A percentile compares a stretch with the other conserved stretches of the same genome.
Evolutionary conservation across 768 basidiomycete genomes (phyloP).

Genomic region (Calocybe indica): DNA sequence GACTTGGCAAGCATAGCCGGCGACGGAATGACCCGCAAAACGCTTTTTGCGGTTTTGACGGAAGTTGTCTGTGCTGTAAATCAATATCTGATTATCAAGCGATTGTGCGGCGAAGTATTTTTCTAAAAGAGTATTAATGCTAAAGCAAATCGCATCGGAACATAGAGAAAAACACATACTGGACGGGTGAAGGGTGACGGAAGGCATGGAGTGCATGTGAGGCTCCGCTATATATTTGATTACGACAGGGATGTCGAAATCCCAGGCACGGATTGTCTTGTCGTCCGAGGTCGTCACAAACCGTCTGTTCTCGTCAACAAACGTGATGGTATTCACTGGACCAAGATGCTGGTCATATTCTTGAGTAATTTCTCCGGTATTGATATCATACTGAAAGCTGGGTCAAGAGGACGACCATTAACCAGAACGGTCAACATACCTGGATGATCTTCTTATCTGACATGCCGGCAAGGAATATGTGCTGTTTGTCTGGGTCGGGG

Average conservation of each 20-base stretch:
- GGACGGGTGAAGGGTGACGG: conserved; percentile 91
- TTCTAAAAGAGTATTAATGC: conserved; percentile 33
- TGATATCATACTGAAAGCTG: conserved; percentile 83
- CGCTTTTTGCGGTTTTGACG: conserved; percentile 98
- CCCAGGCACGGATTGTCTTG: conserved; percentile 99
- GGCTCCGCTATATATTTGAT: conserved; percentile 99
- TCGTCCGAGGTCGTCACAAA: conserved; percentile 99
- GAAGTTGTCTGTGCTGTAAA: conserved; percentile 98
- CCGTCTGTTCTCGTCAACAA: conserved; percentile 95
- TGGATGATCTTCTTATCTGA: conserved; percentile 99
- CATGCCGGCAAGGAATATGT: conserved; percentile 98
- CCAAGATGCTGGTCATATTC: conserved; percentile 99
- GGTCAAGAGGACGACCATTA: conserved; percentile 2
- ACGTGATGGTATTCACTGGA: conserved; percentile 97
- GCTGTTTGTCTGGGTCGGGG: conserved; percentile 92
- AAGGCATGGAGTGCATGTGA: conserved; percentile 99
- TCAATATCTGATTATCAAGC: conserved; percentile 95
- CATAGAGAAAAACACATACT: conserved; percentile 49
- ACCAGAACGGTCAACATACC: conserved; percentile 35
- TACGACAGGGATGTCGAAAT: conserved; percentile 98
- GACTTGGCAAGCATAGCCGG: conserved; percentile 95
- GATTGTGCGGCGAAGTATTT: conserved; percentile 98
- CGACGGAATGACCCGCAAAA: conserved; percentile 94
- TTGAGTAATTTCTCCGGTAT: conserved; percentile 91
- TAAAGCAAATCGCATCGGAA: conserved; percentile 4